phyloP scores from a whole-genome alignment of 2,329 filamentous ascomycete genomes.

The Trichophyton simii region DNA sequence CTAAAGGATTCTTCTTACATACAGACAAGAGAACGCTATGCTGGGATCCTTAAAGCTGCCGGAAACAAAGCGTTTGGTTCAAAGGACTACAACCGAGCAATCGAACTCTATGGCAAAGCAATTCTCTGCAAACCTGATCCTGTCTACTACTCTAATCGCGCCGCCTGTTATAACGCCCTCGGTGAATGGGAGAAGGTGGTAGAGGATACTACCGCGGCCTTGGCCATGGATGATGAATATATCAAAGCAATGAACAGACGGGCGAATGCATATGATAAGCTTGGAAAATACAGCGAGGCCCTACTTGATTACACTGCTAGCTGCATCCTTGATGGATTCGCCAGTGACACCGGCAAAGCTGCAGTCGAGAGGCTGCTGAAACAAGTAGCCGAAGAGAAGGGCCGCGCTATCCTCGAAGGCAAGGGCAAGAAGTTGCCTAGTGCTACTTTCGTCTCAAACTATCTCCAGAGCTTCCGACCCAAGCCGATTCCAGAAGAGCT shows the following conservation, averaged over 20 bases:
- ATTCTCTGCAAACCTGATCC: conserved; percentile 95
- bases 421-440: conserved; percentile 83
- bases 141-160: conserved; percentile 97
- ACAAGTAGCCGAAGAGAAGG: conserved; percentile 92
- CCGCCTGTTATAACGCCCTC: conserved; percentile 91
- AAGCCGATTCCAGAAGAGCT: conserved; percentile 68
- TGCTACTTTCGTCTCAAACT: conserved; percentile 95
- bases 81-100: conserved; percentile 88
- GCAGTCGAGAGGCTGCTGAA: conserved; percentile 88
- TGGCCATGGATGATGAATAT: conserved; percentile 88
- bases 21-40: conserved; percentile 71
- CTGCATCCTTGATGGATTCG: conserved; percentile 97
- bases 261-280: conserved; percentile 91
- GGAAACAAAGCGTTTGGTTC: conserved; percentile 93
- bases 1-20: not conserved
- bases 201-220: conserved; percentile 88
- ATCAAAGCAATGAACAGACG: conserved; percentile 95
- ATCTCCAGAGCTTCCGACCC: conserved; percentile 92
- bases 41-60: conserved; percentile 81
- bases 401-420: conserved; percentile 68
- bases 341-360: conserved; percentile 76
- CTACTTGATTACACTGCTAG: conserved; percentile 96
- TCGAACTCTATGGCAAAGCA: conserved; percentile 88
- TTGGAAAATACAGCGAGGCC: conserved; percentile 81
- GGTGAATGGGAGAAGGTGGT: conserved; percentile 91